Evolutionary conservation across 1,139 yeast species (phyloP).

Genomic region (Geotrichum klebahnii): DNA sequence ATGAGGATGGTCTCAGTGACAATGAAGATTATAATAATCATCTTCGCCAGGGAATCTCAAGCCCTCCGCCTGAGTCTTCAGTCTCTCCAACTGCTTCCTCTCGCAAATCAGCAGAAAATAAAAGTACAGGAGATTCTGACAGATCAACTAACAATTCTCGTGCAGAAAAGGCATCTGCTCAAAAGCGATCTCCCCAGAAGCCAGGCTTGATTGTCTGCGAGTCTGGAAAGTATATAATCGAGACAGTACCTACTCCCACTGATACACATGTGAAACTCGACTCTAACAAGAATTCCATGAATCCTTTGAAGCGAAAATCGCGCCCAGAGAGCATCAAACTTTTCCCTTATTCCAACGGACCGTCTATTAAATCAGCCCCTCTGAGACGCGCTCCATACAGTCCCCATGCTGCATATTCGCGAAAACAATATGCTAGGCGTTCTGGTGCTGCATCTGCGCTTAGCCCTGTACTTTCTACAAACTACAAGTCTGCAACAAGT

Average conservation of each 20-base stretch:
- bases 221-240: slow-evolving; percentile 20
- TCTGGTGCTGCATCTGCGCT: neutral
- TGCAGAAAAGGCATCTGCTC: neutral
- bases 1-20: slow-evolving; percentile 8
- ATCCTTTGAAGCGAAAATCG: slow-evolving; percentile 13
- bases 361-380: slow-evolving; percentile 23
- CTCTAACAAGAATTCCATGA: neutral
- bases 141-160: neutral
- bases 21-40: slow-evolving; percentile 7
- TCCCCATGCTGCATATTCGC: slow-evolving; percentile 7
- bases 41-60: slow-evolving; percentile 5
- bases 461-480: slow-evolving; percentile 5
- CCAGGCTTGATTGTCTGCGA: slow-evolving; percentile 18
- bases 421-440: slow-evolving; percentile 5
- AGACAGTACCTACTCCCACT: slow-evolving; percentile 22
- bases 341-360: slow-evolving; percentile 14
- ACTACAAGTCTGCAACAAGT: neutral
- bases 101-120: neutral
- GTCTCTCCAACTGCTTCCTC: slow-evolving; percentile 3
- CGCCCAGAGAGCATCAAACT: slow-evolving; percentile 18
- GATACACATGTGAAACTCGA: slow-evolving; percentile 6
- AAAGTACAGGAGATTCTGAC: neutral
- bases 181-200: slow-evolving; percentile 13
- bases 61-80: slow-evolving; percentile 6
- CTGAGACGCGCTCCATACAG: slow-evolving; percentile 19